A percentile compares a stretch with the other conserved stretches of the same genome.
Conservation (phyloP, 2,329 filamentous ascomycete species). For the Colletotrichum karsti region DNA sequence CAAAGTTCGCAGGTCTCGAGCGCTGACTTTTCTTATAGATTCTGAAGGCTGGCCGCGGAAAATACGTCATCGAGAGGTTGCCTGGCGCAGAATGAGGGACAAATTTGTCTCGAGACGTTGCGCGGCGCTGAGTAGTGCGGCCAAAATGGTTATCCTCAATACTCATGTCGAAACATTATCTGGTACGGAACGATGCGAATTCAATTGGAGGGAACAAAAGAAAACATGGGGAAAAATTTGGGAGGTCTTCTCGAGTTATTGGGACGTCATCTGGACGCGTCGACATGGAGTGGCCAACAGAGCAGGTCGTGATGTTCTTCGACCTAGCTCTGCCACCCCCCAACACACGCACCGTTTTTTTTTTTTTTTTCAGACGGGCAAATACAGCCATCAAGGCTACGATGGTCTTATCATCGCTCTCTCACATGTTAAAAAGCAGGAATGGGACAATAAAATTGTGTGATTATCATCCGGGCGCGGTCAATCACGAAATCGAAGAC, state of each 20-base stretch:
- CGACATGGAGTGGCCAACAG: neutral
- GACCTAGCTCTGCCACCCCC: neutral
- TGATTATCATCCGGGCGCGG: neutral
- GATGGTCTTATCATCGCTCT: neutral
- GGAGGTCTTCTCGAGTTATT: neutral
- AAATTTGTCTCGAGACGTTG: too few species aligned
- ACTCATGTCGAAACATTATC: too few species aligned
- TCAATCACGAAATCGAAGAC: neutral
- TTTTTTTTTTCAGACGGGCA: neutral
- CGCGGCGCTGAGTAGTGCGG: too few species aligned
- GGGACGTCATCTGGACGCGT: neutral
- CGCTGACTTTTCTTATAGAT: constrained; percentile 64
- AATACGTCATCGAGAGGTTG: constrained; percentile 93
- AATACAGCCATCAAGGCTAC: neutral
- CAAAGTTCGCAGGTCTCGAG: too few species aligned
- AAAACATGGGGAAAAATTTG: neutral
- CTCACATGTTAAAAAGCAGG: neutral
- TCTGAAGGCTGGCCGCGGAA: constrained; percentile 85
- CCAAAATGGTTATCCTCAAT: too few species aligned
- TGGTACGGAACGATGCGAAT: constrained; percentile 17
- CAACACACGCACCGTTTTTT: neutral
- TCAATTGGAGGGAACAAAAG: neutral
- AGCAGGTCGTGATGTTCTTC: constrained; percentile 24
- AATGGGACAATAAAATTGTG: neutral
- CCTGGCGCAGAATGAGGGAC: constrained; percentile 80